Evolutionary conservation across 192 early-diverging fungal genomes (phyloP), one percentile per base, ranked within the genome.

Genomic region (Spizellomyces sp.): DNA sequence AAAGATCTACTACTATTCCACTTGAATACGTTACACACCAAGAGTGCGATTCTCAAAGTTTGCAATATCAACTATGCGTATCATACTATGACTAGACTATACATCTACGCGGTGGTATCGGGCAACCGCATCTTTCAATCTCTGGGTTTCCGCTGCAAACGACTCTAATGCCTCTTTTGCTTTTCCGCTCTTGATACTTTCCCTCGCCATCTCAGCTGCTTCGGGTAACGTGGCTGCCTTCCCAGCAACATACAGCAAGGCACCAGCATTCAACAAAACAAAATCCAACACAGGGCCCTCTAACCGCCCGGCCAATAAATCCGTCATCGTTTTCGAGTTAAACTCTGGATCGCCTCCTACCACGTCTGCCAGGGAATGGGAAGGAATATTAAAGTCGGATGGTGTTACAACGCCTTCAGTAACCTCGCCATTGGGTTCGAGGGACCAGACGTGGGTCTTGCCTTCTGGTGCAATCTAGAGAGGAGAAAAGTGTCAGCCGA

Each of bases 211-310:
- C 45, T 75, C 48, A 2, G 95, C 94, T 9, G 92, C 96, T 4
- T 94, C 89, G 54, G 86, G 81, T 70, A 92, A 89, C 58, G 87
- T 79, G 5, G 62, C 57, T 0, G 92, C 94, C 48, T 85, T 84
- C 27, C 94, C 95, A 27, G 90, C 80, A 43, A 97, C 88, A 27
- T 87, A 89, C 71, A 98, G 79, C 58, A 96, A 67, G 8, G 94
- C 93, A n/a, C 90, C 92, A 1, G 95, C 83, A 73, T 99, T 99
- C 64, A 99, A 71, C 45, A 97, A 82, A 9, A 99, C 93, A 83
- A 93, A 99, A 74, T 96, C 93, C 45, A 94, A 79, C 56, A 96
- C 86, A 6, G 94, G 87, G 0, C 80, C 83, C 0, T 80, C 80
- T 45, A 94, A 77, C 47, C 84, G 70, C 59, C 88, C 86, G 69